A percentile compares a stretch with the other conserved stretches of the same genome.
These are phyloP conservation scores for Cornus kousa DNA, from an alignment of 148 eudicot genomes.

Conservation along the genomic window DNA sequence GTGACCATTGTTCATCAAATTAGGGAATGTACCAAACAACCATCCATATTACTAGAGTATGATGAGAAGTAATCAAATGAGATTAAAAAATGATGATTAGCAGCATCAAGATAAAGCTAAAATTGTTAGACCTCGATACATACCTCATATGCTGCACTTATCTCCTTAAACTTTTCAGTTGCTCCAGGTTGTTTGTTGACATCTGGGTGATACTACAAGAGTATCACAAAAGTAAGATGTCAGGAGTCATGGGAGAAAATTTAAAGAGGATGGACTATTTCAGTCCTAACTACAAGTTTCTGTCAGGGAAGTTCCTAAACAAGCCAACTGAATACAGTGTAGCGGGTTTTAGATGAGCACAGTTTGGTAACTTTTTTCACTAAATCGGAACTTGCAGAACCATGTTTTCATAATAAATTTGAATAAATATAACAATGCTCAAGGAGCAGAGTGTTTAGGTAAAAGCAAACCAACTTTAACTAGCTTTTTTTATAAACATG, in stretches of 20 bases:
- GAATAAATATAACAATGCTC: slow-evolving; percentile 4
- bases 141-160: slow-evolving; percentile 98
- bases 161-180: slow-evolving; percentile 98
- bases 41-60: no score
- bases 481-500: neutral
- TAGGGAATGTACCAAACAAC: no score
- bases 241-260: slow-evolving; percentile 14
- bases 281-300: neutral
- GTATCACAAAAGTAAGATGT: slow-evolving; percentile 23
- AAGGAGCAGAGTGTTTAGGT: neutral
- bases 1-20: no score
- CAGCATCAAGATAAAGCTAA: neutral
- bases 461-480: neutral
- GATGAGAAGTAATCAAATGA: no score
- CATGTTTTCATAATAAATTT: neutral
- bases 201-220: slow-evolving; percentile 86
- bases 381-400: slow-evolving; percentile 8
- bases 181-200: slow-evolving; percentile 97
- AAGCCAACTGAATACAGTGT: neutral
- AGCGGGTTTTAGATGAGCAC: neutral
- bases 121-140: slow-evolving; percentile 11
- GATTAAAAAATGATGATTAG: neutral
- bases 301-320: neutral
- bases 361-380: neutral
- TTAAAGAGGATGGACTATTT: neutral